These are phyloP conservation scores for Tuber umbilicatum DNA, from an alignment of 495 filamentous ascomycete genomes.

Conservation along the genomic window DNA sequence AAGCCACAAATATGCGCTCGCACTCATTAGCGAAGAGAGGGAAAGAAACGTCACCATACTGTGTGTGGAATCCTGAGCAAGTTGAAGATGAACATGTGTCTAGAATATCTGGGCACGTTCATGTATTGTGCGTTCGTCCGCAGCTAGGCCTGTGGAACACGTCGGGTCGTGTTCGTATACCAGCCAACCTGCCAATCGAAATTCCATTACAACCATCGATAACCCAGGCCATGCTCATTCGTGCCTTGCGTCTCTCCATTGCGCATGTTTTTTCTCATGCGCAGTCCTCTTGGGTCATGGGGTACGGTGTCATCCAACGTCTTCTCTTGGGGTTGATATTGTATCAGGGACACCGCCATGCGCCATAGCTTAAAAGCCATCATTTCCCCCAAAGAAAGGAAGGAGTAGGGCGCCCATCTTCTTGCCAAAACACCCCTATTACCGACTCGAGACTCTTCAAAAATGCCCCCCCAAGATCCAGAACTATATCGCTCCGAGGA, in stretches of 20 bases:
- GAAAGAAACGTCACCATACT: not conserved
- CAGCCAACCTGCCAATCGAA: not conserved
- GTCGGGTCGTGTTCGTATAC: not conserved
- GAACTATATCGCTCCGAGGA: not conserved
- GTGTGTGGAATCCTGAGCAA: not conserved
- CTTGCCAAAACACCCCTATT: not conserved
- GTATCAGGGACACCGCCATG: not conserved
- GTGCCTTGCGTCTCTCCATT: not conserved
- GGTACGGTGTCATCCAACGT: not conserved
- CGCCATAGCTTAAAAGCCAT: not conserved
- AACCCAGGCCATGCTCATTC: not conserved
- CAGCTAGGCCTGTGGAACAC: not conserved
- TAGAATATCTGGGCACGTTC: not conserved
- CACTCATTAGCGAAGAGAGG: not conserved
- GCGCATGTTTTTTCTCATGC: not conserved
- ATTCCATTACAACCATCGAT: not conserved
- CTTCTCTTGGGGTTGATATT: not conserved
- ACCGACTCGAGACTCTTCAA: not conserved
- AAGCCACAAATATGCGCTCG: not conserved
- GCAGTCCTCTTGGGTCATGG: not conserved
- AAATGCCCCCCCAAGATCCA: not conserved
- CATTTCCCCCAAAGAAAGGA: not conserved
- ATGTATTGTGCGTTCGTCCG: not conserved
- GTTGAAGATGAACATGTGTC: constrained; percentile 3
- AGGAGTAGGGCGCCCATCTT: not conserved